Evolutionary conservation across 805 yeast species (phyloP), one percentile per base, ranked within the genome.

Genomic region (Sugiyamaella americana): DNA sequence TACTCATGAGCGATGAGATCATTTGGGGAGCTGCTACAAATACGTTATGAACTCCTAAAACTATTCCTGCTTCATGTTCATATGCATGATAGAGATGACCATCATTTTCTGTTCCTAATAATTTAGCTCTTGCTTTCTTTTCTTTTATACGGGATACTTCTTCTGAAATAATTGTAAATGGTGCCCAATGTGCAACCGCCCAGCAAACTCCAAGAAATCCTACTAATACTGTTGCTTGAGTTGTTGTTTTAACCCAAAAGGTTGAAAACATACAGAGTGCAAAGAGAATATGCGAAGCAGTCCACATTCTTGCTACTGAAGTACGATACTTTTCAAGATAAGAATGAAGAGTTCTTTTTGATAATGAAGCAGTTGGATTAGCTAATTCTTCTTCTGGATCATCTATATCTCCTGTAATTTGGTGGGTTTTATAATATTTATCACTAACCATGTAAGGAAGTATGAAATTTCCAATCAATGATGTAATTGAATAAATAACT

Each of bases 181-280:
- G 85, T 2, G 80, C 79, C 85, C 85, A 80, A 16, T 78, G 67
- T 0, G 83, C 80, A 49, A 69, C 69, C 1, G 84, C 84, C 85
- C 85, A 80, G 0, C 83, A 73, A 18, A 79, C 63, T 2, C 85
- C 85, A 38, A 78, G 58, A 13, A 78, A 54, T 0, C 70, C 79
- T 53, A 79, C 74, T 58, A 79, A 58, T 0, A 65, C 51, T 5
- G 78, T 71, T 0, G 80, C 83, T 10, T 59, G 64, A 0, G 44
- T 44, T 4, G 75, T 74, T 5, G 63, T 62, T 2, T 54, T 36
- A 19, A 78, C 68, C 43, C 70, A 69, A 43, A 76, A 72, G 0
- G 84, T 76, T 1, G 69, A 53, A 4, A 68, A 32, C 65, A 75
- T 75, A 30, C 78, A 72, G 3, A 68, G 13, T 1, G 76, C 72